phyloP scores from a whole-genome alignment of 345 rosid genomes.

The Rhizophora mangle region DNA sequence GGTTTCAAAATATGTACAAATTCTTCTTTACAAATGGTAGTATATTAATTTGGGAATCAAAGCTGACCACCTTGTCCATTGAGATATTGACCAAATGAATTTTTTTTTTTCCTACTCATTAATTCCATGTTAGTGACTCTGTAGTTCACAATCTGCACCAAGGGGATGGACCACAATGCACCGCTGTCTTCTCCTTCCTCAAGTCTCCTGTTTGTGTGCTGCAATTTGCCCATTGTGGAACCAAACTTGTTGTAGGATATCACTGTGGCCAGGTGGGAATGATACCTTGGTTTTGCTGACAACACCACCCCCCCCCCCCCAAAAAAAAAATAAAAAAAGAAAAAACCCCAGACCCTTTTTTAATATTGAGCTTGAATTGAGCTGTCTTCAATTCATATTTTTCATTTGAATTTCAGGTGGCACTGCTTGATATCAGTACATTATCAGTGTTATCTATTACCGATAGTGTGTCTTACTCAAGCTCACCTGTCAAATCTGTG shows the following conservation, averaged over 20 bases:
- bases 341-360: neutral
- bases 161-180: conserved; percentile 64
- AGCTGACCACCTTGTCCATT: neutral
- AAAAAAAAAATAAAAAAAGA: too few species aligned
- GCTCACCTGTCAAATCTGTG: conserved; percentile 55
- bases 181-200: conserved; percentile 58
- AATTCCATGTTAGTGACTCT: conserved; percentile 7
- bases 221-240: conserved; percentile 48
- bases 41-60: too few species aligned
- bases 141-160: conserved; percentile 58
- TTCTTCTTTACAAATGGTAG: too few species aligned
- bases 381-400: neutral
- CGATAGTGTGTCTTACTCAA: conserved; percentile 48
- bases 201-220: conserved; percentile 54
- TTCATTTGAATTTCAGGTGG: conserved; percentile 56
- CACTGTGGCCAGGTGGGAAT: conserved; percentile 67
- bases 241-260: conserved; percentile 75
- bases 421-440: conserved; percentile 60
- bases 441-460: conserved; percentile 56
- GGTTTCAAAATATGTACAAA: too few species aligned
- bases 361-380: neutral
- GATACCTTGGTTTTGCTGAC: conserved; percentile 6
- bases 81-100: neutral
- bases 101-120: conserved; percentile 6
- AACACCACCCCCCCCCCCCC: neutral